Evolutionary conservation across 2,329 filamentous ascomycete species (phyloP).

Genomic region (Neoarthrinium moseri): DNA sequence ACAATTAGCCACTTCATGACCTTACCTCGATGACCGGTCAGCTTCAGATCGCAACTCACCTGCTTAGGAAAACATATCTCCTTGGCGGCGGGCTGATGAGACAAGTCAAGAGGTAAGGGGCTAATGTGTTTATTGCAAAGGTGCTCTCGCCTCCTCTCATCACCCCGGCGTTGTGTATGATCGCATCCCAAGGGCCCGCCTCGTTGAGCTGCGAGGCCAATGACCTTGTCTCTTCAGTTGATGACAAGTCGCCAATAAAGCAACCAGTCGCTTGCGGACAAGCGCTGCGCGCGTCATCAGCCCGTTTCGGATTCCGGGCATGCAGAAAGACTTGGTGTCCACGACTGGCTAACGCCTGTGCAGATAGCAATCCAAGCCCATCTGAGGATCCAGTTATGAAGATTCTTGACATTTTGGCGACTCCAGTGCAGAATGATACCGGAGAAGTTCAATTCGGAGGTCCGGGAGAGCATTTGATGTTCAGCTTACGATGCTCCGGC

Average conservation of each 20-base stretch:
- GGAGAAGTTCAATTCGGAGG: no score
- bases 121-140: conserved; percentile 55
- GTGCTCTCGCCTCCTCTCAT: conserved; percentile 38
- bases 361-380: conserved; percentile 52
- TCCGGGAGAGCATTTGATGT: no score
- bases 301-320: conserved; percentile 53
- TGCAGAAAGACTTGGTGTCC: conserved; percentile 57
- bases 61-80: conserved; percentile 49
- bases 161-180: conserved; percentile 59
- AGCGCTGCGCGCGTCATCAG: conserved; percentile 43
- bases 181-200: conserved; percentile 41
- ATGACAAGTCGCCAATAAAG: conserved; percentile 52
- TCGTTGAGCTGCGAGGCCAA: conserved; percentile 44
- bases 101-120: conserved; percentile 55
- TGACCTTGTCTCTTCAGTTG: conserved; percentile 45
- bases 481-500: no score
- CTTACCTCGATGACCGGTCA: no score
- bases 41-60: neutral
- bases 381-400: conserved; percentile 57
- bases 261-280: conserved; percentile 50
- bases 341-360: conserved; percentile 44
- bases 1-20: no score
- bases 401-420: conserved; percentile 18
- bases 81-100: conserved; percentile 40
- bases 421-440: neutral